Percentiles rank a stretch among this genome's conserved stretches.
phyloP scores from a whole-genome alignment of 768 basidiomycete species.

The Naganishia friedmannii region DNA sequence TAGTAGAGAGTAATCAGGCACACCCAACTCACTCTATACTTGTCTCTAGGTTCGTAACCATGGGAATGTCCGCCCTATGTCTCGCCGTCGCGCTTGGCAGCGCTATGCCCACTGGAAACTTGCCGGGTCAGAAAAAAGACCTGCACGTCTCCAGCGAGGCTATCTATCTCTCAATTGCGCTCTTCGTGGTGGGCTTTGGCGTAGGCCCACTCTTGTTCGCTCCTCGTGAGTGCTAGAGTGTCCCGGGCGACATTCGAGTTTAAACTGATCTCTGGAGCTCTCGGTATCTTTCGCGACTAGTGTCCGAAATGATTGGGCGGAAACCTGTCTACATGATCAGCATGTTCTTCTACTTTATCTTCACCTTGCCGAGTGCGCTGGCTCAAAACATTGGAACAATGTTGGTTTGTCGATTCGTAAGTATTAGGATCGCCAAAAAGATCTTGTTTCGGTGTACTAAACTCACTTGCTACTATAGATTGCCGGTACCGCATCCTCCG shows the following conservation, averaged over 20 bases:
- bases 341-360: slow-evolving; percentile 45
- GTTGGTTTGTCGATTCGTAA: slow-evolving; percentile 42
- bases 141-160: slow-evolving; percentile 39
- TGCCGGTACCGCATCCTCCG: slow-evolving; percentile 45
- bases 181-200: slow-evolving; percentile 44
- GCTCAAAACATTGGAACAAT: slow-evolving; percentile 44
- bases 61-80: slow-evolving; percentile 38
- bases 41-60: slow-evolving; percentile 21
- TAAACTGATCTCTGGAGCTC: neutral
- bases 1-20: neutral
- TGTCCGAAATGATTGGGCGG: slow-evolving; percentile 46
- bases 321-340: slow-evolving; percentile 40
- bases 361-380: slow-evolving; percentile 50
- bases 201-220: slow-evolving; percentile 51
- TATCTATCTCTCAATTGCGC: slow-evolving; percentile 35
- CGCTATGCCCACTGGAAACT: slow-evolving; percentile 43
- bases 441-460: neutral
- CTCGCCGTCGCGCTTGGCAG: slow-evolving; percentile 42
- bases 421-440: slow-evolving; percentile 13
- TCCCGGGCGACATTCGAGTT: too few relatives aligned
- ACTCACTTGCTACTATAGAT: slow-evolving; percentile 22
- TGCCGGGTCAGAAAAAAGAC: slow-evolving; percentile 35
- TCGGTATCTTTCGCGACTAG: neutral
- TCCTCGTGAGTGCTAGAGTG: slow-evolving; percentile 33
- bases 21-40: neutral